Evolutionary conservation across 1,284 basidiomycete genomes (phyloP), one percentile per base, ranked within the genome.

Genomic region (Moniliophthora roreri): DNA sequence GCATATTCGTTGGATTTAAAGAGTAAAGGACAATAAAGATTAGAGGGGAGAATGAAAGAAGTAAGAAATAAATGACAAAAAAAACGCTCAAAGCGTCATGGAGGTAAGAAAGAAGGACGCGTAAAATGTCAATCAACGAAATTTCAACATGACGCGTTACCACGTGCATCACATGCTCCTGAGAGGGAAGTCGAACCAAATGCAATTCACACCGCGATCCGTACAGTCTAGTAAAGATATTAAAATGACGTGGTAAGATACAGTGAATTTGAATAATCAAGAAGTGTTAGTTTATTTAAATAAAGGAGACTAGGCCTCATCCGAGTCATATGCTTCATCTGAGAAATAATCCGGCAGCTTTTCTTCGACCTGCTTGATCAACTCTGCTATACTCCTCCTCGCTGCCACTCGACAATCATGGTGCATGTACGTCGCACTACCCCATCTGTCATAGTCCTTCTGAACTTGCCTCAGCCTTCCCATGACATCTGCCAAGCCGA

Each of bases 381-480:
- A 69, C 46, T 81, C 81, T 38, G 68, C 66, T 39, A 88, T 79
- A 49, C 74, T 73, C 59, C 75, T 75, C 63, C 77, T 77, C 24
- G 84, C 85, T 20, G 69, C 66, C 60, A 72, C 65, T 60, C 81
- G 76, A 68, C 85, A 88, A 52, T 87, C 86, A 53, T 80, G 81
- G 60, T 88, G 84, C 85, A 88, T 88, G 62, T 87, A 85, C 16
- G 81, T 82, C 55, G 81, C 82, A 54, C 77, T 79, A 2, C 85
- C 84, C 79, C 82, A 84, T 48, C 79, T 71, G 52, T 85, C 85
- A 56, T 83, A 84, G 55, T 87, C 84, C 60, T 74, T 82, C 60
- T 79, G 69, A 21, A 89, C 74, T 50, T 78, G 72, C 61, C 70
- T 78, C 59, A 89, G 63, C 53, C 82, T 73, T 26, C 85, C 86